A percentile compares a stretch with the other conserved stretches of the same genome.
phyloP scores from a whole-genome alignment of 306 rosid genomes.

The Arachis hypogaea region DNA sequence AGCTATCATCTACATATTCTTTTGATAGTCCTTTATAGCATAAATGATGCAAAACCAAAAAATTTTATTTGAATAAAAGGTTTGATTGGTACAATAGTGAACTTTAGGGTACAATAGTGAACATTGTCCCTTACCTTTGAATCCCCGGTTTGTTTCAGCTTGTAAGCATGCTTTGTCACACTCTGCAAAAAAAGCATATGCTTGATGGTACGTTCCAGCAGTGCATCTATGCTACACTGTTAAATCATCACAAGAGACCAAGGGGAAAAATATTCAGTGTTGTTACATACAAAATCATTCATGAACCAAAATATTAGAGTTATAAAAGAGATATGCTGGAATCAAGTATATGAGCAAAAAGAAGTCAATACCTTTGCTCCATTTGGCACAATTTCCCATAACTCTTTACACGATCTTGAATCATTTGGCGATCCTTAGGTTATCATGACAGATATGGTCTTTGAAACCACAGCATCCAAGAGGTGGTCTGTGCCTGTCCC shows the following conservation, averaged over 20 bases:
- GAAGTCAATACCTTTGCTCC: slow-evolving; percentile 71
- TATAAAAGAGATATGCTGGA: not conserved
- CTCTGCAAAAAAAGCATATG: slow-evolving; percentile 97
- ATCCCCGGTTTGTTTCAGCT: slow-evolving; percentile 86
- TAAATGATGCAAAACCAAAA: not conserved
- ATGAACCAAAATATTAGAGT: slow-evolving; percentile 1
- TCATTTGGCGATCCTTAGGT: slow-evolving; percentile 98
- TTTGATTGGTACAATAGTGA: not conserved
- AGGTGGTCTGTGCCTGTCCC: slow-evolving; percentile 67
- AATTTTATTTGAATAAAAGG: not conserved
- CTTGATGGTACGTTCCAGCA: slow-evolving; percentile 89
- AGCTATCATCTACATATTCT: not conserved
- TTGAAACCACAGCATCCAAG: slow-evolving; percentile 92
- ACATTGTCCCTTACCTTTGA: slow-evolving; percentile 65
- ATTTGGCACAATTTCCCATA: slow-evolving; percentile 91
- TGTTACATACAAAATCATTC: too few relatives aligned
- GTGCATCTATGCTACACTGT: slow-evolving; percentile 99
- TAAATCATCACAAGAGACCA: slow-evolving; percentile 35
- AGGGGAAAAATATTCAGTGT: not conserved
- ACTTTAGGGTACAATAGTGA: not conserved
- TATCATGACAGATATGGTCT: slow-evolving; percentile 55
- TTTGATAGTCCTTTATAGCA: slow-evolving; percentile 1
- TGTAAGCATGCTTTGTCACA: slow-evolving; percentile 92
- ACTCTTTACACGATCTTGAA: slow-evolving; percentile 98
- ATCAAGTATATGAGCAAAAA: not conserved